Conservation (phyloP, 2,329 filamentous ascomycete genomes). For the Venturia pyrina region DNA sequence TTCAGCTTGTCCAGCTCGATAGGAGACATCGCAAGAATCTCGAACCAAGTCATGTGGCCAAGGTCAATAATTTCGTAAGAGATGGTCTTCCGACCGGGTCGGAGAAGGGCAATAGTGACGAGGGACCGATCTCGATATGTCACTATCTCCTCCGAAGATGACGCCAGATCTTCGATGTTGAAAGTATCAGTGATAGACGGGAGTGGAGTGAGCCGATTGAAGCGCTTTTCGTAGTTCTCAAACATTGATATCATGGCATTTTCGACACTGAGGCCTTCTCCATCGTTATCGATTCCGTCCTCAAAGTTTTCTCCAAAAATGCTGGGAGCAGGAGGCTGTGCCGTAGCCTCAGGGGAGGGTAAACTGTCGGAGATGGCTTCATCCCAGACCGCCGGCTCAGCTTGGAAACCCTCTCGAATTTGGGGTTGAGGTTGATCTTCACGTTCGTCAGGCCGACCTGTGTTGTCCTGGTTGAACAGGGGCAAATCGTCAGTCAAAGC, state of each 20-base stretch:
- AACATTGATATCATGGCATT: neutral
- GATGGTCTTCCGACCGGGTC: neutral
- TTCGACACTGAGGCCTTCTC: neutral
- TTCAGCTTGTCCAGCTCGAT: neutral
- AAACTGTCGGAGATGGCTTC: no score
- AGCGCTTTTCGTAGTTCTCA: neutral
- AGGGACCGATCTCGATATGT: neutral
- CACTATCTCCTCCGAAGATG: neutral
- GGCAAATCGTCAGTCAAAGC: no score
- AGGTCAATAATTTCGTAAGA: neutral
- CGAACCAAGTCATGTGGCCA: neutral
- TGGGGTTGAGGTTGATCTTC: no score
- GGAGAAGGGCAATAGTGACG: neutral
- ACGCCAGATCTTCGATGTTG: neutral
- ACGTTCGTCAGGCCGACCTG: no score
- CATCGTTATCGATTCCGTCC: neutral
- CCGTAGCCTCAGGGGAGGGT: no score
- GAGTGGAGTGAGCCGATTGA: neutral
- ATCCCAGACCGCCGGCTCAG: no score
- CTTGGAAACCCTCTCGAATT: no score
- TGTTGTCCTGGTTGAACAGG: no score
- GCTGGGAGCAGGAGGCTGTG: no score
- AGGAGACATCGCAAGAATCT: neutral
- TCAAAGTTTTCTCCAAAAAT: neutral
- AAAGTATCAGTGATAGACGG: neutral